Evolutionary conservation across 805 yeast species (phyloP), one percentile per base, ranked within the genome.

Genomic region (Candida montana): DNA sequence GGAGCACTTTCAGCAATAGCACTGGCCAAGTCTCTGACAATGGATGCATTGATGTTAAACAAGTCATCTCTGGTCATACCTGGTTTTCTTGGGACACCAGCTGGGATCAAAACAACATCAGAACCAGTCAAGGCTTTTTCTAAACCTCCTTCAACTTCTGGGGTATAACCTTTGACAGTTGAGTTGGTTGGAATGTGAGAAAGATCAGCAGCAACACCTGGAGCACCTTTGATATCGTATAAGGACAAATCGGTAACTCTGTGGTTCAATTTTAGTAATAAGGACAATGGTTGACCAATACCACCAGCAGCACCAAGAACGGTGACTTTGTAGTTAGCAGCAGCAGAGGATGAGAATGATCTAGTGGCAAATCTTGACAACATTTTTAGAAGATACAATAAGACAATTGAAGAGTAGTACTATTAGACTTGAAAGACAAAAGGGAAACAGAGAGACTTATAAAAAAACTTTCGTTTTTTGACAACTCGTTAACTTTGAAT

Each of bases 161-260:
- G 95, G 45, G 86, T 75, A 75, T 75, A 90, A 51, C 97, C 97
- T 53, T 71, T 76, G 56, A 91, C 96, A 44, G 77, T 77, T 50
- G 96, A 86, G 74, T 85, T 79, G 62, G 96, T 86, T 71, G 95
- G 93, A 59, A 90, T 77, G 71, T 90, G 98, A 34, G 95, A 85
- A 49, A 90, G 75, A 61, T 90, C 98, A 44, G 98, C 90, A 52
- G 96, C 97, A 48, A 90, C 97, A 73, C 98, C 98, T 53, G 89
- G 88, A 48, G 96, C 95, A 57, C 93, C 88, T 65, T 81, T 80
- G 62, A 90, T 74, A 69, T 90, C 98, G 73, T 85, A 90, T 43
- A 90, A 72, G 47, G 93, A 77, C 63, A 90, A 74, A 54, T 82
- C 83, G 40, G 95, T 83, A 48, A 90, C 95, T 68, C 85, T 81